A percentile compares a stretch with the other conserved stretches of the same genome.
Conservation (phyloP, 2,329 filamentous ascomycete genomes). For the Penicillium psychrosexuale region DNA sequence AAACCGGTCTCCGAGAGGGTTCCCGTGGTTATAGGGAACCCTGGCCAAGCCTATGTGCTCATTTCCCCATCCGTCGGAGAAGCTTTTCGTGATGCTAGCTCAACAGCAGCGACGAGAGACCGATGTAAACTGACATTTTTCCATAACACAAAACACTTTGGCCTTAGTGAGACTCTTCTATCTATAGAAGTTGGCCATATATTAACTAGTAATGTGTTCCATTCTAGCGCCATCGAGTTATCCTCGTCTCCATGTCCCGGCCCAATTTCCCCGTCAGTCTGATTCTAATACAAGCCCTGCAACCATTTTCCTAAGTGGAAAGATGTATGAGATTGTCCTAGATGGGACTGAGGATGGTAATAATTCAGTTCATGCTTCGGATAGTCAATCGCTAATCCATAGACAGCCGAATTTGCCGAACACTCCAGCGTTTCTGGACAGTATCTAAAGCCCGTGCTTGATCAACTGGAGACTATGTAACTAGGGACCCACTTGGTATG, state of each 20-base stretch:
- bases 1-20: conserved; percentile 18
- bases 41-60: conserved; percentile 24
- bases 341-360: conserved; percentile 28
- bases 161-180: conserved; percentile 15
- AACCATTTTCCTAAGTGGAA: conserved; percentile 23
- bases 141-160: conserved; percentile 27
- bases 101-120: conserved; percentile 11
- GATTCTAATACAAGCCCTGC: conserved; percentile 25
- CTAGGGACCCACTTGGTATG: no score
- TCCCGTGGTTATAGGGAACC: conserved; percentile 22
- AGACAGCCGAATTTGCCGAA: conserved; percentile 25
- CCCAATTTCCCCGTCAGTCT: conserved; percentile 19
- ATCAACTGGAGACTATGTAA: no score
- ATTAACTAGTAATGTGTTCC: background rate
- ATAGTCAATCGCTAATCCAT: conserved; percentile 2
- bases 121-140: conserved; percentile 28
- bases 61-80: conserved; percentile 19
- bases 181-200: no score
- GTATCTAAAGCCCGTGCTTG: no score
- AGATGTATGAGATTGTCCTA: conserved; percentile 27
- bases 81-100: conserved; percentile 21
- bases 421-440: no score
- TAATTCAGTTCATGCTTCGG: background rate
- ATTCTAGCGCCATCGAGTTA: conserved; percentile 20
- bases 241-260: conserved; percentile 24